These are phyloP conservation scores for Komagataella populi DNA, from an alignment of 805 yeast species.

Conservation along the genomic window DNA sequence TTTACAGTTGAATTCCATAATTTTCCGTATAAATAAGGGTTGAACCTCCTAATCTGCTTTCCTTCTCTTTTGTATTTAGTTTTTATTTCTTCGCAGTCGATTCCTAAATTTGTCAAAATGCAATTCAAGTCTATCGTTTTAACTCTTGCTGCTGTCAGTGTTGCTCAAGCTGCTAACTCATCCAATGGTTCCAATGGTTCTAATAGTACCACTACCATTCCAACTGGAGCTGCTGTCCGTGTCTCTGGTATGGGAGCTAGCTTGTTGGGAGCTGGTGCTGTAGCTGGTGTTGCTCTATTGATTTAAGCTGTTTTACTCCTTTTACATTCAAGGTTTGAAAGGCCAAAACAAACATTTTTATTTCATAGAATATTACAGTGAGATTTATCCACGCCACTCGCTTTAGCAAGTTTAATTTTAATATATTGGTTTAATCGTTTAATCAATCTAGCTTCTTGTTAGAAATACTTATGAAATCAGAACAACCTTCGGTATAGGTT, in stretches of 20 bases:
- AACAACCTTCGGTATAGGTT: too few species aligned
- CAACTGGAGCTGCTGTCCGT: constrained; percentile 27
- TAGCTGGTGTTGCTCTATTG: constrained; percentile 52
- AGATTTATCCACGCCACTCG: background rate
- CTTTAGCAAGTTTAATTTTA: background rate
- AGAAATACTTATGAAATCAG: too few species aligned
- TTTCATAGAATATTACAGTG: background rate
- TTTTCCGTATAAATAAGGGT: background rate
- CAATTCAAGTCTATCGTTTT: constrained; percentile 59
- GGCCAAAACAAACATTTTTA: background rate
- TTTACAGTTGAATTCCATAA: background rate
- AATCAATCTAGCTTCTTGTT: too few species aligned
- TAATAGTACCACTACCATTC: constrained; percentile 26
- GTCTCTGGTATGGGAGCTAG: constrained; percentile 49
- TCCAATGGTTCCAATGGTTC: constrained; percentile 30
- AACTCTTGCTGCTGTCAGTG: constrained; percentile 59
- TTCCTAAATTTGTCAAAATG: constrained; percentile 26
- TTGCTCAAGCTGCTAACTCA: constrained; percentile 50
- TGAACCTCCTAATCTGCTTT: background rate
- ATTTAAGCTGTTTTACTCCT: constrained; percentile 13
- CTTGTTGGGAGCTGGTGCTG: constrained; percentile 72
- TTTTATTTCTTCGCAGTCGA: background rate
- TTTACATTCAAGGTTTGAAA: background rate
- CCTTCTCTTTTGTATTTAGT: background rate
- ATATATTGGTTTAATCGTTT: background rate